Percentiles rank a stretch among this genome's conserved stretches.
phyloP scores from a whole-genome alignment of 495 filamentous ascomycete species.

The Penicillium fimorum region DNA sequence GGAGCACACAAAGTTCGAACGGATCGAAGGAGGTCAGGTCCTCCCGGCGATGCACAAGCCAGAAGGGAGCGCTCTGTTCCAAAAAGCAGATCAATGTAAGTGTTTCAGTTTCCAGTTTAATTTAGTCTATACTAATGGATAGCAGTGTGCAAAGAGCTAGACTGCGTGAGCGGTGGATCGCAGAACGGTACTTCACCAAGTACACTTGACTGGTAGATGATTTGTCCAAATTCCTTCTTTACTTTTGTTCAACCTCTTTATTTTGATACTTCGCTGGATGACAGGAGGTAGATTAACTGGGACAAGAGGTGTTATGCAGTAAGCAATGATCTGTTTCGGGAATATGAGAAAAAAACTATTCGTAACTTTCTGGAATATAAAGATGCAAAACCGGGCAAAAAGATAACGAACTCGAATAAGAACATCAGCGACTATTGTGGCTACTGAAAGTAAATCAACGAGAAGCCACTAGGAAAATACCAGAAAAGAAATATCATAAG shows the following conservation, averaged over 20 bases:
- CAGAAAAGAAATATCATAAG: neutral
- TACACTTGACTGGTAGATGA: constrained; percentile 23
- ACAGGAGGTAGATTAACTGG: neutral
- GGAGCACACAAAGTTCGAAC: constrained; percentile 35
- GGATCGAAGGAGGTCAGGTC: constrained; percentile 22
- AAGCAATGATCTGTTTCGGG: neutral
- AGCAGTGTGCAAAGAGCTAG: constrained; percentile 38
- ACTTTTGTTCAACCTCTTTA: neutral
- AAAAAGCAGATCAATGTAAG: constrained; percentile 39
- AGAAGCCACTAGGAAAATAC: neutral
- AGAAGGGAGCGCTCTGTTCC: constrained; percentile 29
- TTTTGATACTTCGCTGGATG: neutral
- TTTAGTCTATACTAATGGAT: neutral
- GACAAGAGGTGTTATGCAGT: neutral
- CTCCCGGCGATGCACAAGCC: constrained; percentile 34
- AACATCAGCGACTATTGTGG: neutral
- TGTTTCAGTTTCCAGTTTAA: neutral
- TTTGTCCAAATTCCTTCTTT: neutral
- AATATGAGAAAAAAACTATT: neutral
- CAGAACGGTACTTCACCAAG: constrained; percentile 7
- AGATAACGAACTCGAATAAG: neutral
- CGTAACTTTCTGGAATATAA: neutral
- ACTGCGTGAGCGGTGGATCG: constrained; percentile 25
- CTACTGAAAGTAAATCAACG: neutral
- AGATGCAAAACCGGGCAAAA: neutral